phyloP scores from a whole-genome alignment of 2,329 filamentous ascomycete genomes.

The Paraphaeosphaeria sporulosa region DNA sequence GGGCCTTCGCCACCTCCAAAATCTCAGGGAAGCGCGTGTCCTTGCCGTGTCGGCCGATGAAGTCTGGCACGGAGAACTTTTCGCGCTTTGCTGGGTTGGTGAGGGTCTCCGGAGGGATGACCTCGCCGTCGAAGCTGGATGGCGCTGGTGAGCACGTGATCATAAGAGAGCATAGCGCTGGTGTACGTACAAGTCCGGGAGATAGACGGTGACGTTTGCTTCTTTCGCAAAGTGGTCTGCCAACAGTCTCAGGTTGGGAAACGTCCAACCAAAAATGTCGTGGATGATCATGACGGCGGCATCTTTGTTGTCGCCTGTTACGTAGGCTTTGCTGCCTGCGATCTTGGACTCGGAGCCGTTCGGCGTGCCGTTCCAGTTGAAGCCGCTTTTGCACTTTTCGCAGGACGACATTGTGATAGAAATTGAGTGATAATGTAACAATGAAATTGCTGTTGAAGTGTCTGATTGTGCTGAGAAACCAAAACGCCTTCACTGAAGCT shows the following conservation, averaged over 20 bases:
- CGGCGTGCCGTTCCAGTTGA: constrained; percentile 49
- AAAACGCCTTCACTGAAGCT: not conserved
- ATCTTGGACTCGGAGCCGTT: constrained; percentile 49
- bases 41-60: constrained; percentile 49
- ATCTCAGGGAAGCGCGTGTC: constrained; percentile 51
- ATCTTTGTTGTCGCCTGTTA: constrained; percentile 54
- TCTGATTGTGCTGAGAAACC: not conserved
- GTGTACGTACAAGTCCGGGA: constrained; percentile 52
- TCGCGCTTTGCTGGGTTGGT: constrained; percentile 37
- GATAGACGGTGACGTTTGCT: constrained; percentile 55
- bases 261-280: constrained; percentile 58
- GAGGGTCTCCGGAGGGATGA: constrained; percentile 35
- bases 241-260: constrained; percentile 55
- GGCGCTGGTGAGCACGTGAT: not conserved
- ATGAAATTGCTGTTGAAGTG: not conserved
- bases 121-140: constrained; percentile 41
- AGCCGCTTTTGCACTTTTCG: constrained; percentile 49
- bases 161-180: not conserved
- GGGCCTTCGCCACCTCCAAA: constrained; percentile 42
- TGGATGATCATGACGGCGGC: constrained; percentile 56
- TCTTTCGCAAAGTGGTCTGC: constrained; percentile 58
- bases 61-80: constrained; percentile 51
- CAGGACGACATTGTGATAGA: constrained; percentile 33
- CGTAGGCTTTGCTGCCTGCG: constrained; percentile 46
- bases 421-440: not conserved